These are phyloP conservation scores for Blastocystis sp. DNA, from an alignment of 352 stramenopile species.

Conservation along the genomic window DNA sequence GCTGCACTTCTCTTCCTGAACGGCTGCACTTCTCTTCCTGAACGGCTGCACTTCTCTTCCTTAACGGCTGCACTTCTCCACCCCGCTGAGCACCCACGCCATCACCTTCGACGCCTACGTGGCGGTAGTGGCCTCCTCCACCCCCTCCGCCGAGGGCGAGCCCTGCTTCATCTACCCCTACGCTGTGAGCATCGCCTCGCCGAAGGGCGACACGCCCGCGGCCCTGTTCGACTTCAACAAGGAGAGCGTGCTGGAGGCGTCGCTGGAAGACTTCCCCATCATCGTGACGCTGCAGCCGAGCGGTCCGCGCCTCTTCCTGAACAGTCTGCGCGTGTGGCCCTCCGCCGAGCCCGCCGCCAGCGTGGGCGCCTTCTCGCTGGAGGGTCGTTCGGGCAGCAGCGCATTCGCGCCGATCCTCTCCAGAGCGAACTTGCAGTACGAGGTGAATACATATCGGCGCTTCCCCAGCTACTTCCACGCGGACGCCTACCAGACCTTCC, in stretches of 20 bases:
- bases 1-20: too few species aligned
- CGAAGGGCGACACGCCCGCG: neutral
- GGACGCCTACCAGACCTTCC: neutral
- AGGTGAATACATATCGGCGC: neutral
- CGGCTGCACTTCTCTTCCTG: too few species aligned
- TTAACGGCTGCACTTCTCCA: constrained; percentile 1
- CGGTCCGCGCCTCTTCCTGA: neutral
- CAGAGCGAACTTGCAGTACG: neutral
- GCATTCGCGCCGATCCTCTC: neutral
- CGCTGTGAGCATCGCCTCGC: neutral
- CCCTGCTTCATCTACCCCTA: constrained; percentile 22
- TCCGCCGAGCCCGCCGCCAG: neutral
- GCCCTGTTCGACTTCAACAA: constrained; percentile 33
- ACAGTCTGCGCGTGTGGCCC: constrained; percentile 24
- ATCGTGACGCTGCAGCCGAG: neutral
- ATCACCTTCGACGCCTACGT: constrained; percentile 18
- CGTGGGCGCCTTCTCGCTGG: neutral
- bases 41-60: too few species aligned
- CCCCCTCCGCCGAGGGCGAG: neutral
- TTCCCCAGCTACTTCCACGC: neutral
- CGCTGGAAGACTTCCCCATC: neutral
- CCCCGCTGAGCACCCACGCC: neutral
- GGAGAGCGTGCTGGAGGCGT: neutral
- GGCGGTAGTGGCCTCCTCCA: neutral
- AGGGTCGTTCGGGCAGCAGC: neutral